These are phyloP conservation scores for Tuber umbilicatum DNA, from an alignment of 495 filamentous ascomycete genomes.

Conservation along the genomic window DNA sequence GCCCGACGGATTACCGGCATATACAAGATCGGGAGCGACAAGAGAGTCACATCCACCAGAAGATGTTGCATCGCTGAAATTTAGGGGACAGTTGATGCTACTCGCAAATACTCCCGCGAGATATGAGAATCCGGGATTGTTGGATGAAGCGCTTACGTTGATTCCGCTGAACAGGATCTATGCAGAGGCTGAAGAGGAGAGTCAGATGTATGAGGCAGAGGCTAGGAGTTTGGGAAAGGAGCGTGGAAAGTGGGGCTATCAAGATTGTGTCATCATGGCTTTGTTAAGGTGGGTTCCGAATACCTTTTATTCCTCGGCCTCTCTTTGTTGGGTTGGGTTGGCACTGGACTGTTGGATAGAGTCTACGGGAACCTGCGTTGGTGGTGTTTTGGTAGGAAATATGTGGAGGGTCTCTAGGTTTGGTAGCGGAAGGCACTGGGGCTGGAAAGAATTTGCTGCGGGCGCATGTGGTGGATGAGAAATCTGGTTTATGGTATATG, in stretches of 20 bases:
- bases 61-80: constrained; percentile 67
- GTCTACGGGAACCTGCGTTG: constrained; percentile 30
- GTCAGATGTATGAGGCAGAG: constrained; percentile 74
- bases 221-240: constrained; percentile 74
- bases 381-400: neutral
- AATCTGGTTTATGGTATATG: neutral
- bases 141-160: constrained; percentile 81
- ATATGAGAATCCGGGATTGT: constrained; percentile 92
- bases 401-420: neutral
- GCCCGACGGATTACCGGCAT: constrained; percentile 38
- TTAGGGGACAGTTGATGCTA: constrained; percentile 62
- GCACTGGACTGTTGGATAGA: constrained; percentile 3
- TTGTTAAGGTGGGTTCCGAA: constrained; percentile 60
- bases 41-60: constrained; percentile 71
- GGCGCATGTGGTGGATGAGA: neutral
- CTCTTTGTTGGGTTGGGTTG: constrained; percentile 28
- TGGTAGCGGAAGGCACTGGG: neutral
- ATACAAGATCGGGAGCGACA: constrained; percentile 59
- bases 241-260: constrained; percentile 92
- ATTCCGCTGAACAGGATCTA: constrained; percentile 92
- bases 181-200: constrained; percentile 86
- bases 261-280: constrained; percentile 91
- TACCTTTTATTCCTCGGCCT: constrained; percentile 37
- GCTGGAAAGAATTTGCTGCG: neutral
- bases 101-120: constrained; percentile 78